Conservation (phyloP, 257 asterid genomes). For the Vinca minor region DNA sequence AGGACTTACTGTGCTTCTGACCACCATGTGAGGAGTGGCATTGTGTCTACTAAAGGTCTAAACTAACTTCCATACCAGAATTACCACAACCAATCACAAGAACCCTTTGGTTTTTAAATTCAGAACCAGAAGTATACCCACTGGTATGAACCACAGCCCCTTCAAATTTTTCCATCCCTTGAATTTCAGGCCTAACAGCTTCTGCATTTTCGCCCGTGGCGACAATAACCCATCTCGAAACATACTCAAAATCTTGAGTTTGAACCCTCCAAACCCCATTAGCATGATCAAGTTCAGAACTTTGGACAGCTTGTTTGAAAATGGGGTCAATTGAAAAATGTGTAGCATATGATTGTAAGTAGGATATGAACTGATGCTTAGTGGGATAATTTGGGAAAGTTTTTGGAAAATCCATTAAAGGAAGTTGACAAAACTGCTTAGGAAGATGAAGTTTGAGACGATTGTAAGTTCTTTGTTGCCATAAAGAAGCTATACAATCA, state of each 20-base stretch:
- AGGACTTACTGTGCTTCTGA: constrained; percentile 61
- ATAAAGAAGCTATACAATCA: constrained; percentile 70
- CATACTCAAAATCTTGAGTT: constrained; percentile 29
- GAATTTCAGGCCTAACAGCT: constrained; percentile 54
- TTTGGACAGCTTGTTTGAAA: constrained; percentile 38
- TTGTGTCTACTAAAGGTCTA: constrained; percentile 61
- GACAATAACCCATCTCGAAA: constrained; percentile 52
- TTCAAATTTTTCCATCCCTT: constrained; percentile 42
- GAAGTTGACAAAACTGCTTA: constrained; percentile 62
- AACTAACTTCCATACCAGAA: constrained; percentile 93
- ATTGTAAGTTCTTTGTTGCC: constrained; percentile 70
- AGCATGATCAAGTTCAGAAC: constrained; percentile 34
- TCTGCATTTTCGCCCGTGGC: constrained; percentile 94
- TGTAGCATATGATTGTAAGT: constrained; percentile 54
- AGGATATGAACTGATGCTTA: constrained; percentile 54
- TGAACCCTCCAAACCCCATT: constrained; percentile 48
- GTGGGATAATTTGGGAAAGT: constrained; percentile 70
- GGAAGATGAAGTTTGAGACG: constrained; percentile 89
- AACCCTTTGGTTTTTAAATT: constrained; percentile 38
- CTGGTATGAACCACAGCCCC: constrained; percentile 63
- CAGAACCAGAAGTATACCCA: constrained; percentile 51
- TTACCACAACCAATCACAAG: constrained; percentile 82
- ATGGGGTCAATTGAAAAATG: constrained; percentile 45
- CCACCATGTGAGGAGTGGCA: constrained; percentile 72
- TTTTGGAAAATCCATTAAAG: constrained; percentile 45